Percentiles rank a stretch among this genome's conserved stretches.
Evolutionary conservation across 2,329 filamentous ascomycete species (phyloP).

Genomic region (Paraconiothyrium brasiliense): DNA sequence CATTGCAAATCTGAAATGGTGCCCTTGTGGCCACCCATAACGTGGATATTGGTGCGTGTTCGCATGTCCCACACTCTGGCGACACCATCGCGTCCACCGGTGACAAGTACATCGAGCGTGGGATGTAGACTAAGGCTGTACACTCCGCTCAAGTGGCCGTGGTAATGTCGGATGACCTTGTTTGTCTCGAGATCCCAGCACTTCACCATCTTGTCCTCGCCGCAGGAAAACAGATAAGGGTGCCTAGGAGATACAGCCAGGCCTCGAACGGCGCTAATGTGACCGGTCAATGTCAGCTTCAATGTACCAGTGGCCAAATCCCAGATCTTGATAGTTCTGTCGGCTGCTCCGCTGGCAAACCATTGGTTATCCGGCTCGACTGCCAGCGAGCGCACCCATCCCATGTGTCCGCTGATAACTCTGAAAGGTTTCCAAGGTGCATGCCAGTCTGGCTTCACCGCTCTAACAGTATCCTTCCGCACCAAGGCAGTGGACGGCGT

Average conservation of each 20-base stretch:
- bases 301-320: conserved; percentile 80
- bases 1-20: conserved; percentile 91
- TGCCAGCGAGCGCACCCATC: conserved; percentile 78
- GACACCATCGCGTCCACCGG: conserved; percentile 92
- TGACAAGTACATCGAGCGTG: conserved; percentile 92
- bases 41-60: conserved; percentile 93
- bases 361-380: conserved; percentile 97
- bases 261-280: conserved; percentile 59
- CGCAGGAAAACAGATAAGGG: conserved; percentile 96
- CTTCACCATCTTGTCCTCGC: conserved; percentile 99
- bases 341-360: conserved; percentile 95
- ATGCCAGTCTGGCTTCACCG: conserved; percentile 91
- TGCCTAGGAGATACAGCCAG: conserved; percentile 92
- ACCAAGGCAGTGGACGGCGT: conserved; percentile 67
- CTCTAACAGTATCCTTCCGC: conserved; percentile 69
- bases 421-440: conserved; percentile 98
- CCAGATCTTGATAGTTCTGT: conserved; percentile 99
- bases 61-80: conserved; percentile 63
- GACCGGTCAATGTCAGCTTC: conserved; percentile 42
- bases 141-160: conserved; percentile 94
- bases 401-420: conserved; percentile 94
- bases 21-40: conserved; percentile 87
- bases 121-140: conserved; percentile 95
- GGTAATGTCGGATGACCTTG: conserved; percentile 86
- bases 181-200: conserved; percentile 99